phyloP scores from a whole-genome alignment of 768 basidiomycete genomes.

The Termitomyces sp. region DNA sequence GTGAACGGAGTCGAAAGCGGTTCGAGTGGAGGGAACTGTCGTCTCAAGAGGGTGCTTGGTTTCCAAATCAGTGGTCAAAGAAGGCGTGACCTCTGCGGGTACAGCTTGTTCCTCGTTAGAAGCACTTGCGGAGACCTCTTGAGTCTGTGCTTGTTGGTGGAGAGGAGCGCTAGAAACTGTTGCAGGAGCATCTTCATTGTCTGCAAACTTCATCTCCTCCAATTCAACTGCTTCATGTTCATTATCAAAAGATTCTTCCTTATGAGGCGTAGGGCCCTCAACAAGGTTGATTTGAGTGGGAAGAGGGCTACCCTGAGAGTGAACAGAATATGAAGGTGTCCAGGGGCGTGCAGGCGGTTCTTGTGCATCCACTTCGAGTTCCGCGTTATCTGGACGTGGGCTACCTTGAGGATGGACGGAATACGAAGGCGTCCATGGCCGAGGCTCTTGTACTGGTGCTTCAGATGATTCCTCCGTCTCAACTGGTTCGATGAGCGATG shows the following conservation, averaged over 20 bases:
- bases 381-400: constrained; percentile 15
- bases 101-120: neutral
- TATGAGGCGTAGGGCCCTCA: constrained; percentile 1
- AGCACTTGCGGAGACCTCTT: neutral
- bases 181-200: constrained; percentile 11
- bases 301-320: constrained; percentile 35
- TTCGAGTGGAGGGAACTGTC: neutral
- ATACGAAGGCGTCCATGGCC: constrained; percentile 36
- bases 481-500: constrained; percentile 14
- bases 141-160: neutral
- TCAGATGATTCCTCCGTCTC: neutral
- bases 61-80: neutral
- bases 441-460: constrained; percentile 3
- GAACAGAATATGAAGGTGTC: constrained; percentile 43
- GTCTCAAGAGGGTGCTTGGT: neutral
- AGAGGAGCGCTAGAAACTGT: neutral
- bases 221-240: constrained; percentile 9
- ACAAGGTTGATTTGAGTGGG: constrained; percentile 12
- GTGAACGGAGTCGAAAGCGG: neutral
- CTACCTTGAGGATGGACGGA: constrained; percentile 37
- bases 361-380: constrained; percentile 5
- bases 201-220: constrained; percentile 16
- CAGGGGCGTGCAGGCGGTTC: constrained; percentile 26
- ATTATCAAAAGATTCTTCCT: neutral
- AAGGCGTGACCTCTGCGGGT: neutral